Conservation (phyloP, 352 stramenopile species). For the Pythium dissimile region DNA sequence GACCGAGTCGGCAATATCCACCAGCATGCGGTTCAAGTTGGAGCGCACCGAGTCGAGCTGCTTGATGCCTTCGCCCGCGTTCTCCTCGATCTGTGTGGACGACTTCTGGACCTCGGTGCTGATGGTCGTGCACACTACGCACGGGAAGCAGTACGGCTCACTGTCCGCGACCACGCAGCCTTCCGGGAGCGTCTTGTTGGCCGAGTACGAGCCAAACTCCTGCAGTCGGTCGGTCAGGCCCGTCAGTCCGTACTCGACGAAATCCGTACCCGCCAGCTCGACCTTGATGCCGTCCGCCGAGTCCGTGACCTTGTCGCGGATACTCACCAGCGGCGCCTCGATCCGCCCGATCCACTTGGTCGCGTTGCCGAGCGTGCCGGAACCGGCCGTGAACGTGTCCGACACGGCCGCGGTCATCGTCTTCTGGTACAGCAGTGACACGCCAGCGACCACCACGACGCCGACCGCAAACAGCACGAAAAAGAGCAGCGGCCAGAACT, state of each 20-base stretch:
- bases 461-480: constrained; percentile 57
- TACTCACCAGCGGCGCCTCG: constrained; percentile 33
- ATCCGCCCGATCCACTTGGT: constrained; percentile 42
- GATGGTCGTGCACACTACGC: constrained; percentile 35
- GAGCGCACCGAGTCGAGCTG: constrained; percentile 30
- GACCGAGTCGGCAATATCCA: constrained; percentile 33
- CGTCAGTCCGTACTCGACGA: constrained; percentile 39
- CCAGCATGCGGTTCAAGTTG: constrained; percentile 37
- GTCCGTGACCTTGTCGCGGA: constrained; percentile 36
- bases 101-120: constrained; percentile 26
- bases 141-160: constrained; percentile 36
- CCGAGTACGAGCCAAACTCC: constrained; percentile 27
- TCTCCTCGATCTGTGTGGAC: constrained; percentile 30
- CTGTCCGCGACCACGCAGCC: constrained; percentile 20
- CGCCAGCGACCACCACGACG: constrained; percentile 41
- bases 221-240: constrained; percentile 29
- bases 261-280: constrained; percentile 33
- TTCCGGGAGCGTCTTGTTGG: constrained; percentile 26
- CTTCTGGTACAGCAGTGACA: constrained; percentile 53
- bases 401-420: constrained; percentile 39
- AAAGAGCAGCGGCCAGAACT: constrained; percentile 61
- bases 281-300: constrained; percentile 30
- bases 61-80: constrained; percentile 31
- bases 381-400: constrained; percentile 40
- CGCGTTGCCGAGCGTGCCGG: constrained; percentile 34